Base-by-base conservation (phyloP, 2,329 filamentous ascomycete species). In the Aspergillus puulaauensis region DNA sequence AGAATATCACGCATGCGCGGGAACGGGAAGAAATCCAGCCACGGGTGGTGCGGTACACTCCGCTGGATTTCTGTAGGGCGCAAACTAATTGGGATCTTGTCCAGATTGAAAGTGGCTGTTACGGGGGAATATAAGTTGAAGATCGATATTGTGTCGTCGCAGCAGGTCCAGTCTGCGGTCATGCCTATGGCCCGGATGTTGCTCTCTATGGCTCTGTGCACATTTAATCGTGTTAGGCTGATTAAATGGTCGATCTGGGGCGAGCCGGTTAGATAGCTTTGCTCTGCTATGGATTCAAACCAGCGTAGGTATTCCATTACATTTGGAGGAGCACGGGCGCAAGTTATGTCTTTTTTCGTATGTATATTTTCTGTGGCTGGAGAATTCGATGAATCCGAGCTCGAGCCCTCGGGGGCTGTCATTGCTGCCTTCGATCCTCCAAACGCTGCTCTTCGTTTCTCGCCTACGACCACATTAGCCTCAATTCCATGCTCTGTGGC, bases 1-100 rank as follows among this genome's bases (percentile, higher is more conserved):
- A 75, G 57, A 37, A 76, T 75, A 61, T 80, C 76, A 14, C 78
- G 70, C 45, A 76, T 65, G 4, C 58, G 58, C 0, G 77, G 73
- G n/a, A 73, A 54, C 1, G 68, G 68, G 21, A 70, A 69, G 56
- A 70, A 69, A 33, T 71, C 69, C 17, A 71, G 50, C 69, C 69
- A 71, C 0, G 78, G 77, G 57, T 80, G 78, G 52, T 80, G 77
- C 3, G 69, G 65, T 0, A 72, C 64, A 0, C 64, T 62, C 19
- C 63, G 59, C 52, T 80, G 78, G 4, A 79, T 35, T 3, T 49
- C 53, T 0, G 77, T 80, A 0, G 77, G 77, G 6, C 65, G 69
- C 0, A 76, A 65, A 9, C 58, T 63, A 0, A 50, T 41, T 0
- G 73, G 73, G 11, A 73, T 60, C 17, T 2, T 39, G 6, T 5